Conservation (phyloP, 208 protist species). For the Porcisia deanei region DNA sequence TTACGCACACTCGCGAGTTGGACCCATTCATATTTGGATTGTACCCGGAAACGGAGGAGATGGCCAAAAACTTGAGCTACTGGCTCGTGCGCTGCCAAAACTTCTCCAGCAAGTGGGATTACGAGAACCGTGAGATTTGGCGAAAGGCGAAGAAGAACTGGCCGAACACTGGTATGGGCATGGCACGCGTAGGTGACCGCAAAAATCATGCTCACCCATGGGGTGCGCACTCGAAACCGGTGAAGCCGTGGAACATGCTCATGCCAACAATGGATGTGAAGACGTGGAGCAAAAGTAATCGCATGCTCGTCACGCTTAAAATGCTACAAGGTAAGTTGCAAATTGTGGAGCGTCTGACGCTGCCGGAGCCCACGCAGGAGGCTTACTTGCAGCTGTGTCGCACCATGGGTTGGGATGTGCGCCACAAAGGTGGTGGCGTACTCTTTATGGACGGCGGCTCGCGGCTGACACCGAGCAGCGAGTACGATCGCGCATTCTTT, state of each 20-base stretch:
- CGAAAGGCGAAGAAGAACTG: constrained; percentile 91
- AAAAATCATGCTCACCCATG: constrained; percentile 82
- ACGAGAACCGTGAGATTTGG: constrained; percentile 90
- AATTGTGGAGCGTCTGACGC: constrained; percentile 79
- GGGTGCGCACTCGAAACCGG: constrained; percentile 75
- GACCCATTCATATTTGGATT: constrained; percentile 92
- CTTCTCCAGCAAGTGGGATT: constrained; percentile 90
- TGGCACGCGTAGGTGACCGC: constrained; percentile 83
- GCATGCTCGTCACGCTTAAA: constrained; percentile 90
- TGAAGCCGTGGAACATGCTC: constrained; percentile 92
- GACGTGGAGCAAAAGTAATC: constrained; percentile 88
- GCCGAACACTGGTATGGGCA: constrained; percentile 92
- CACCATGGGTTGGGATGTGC: constrained; percentile 88
- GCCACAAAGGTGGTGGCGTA: constrained; percentile 86
- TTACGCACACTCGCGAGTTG: constrained; percentile 87
- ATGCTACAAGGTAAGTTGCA: constrained; percentile 90
- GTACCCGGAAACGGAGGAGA: constrained; percentile 78
- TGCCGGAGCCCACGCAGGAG: constrained; percentile 81
- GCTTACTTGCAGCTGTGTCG: constrained; percentile 82
- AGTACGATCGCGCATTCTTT: constrained; percentile 90
- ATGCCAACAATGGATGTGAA: constrained; percentile 90
- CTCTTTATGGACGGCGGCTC: constrained; percentile 93
- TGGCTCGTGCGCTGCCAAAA: constrained; percentile 90
- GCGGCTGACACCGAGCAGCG: constrained; percentile 78
- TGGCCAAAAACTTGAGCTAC: constrained; percentile 81